These are phyloP conservation scores for Trichosanthes cucumerina DNA, from an alignment of 306 rosid species.

Conservation along the genomic window DNA sequence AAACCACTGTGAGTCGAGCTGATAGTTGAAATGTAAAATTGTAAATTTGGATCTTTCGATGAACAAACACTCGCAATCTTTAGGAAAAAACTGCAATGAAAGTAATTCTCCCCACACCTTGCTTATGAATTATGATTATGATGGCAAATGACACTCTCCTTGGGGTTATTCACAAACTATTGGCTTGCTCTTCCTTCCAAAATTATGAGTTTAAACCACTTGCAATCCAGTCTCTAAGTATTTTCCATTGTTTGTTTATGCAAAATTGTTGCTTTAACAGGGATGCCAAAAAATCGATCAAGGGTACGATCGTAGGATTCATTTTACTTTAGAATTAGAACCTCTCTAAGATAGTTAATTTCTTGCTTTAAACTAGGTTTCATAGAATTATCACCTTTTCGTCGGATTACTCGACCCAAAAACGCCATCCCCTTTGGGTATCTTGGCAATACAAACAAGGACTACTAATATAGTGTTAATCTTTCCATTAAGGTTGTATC, in stretches of 20 bases:
- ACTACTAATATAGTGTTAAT: not conserved
- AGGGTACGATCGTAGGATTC: not conserved
- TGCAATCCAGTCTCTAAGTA: not conserved
- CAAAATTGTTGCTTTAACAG: not conserved
- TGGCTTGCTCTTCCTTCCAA: too few relatives aligned
- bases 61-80: not conserved
- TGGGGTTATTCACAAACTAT: too few relatives aligned
- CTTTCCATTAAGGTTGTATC: not conserved
- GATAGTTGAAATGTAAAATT: not conserved
- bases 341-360: not conserved
- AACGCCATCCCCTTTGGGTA: not conserved
- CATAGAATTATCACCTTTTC: not conserved
- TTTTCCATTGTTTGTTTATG: not conserved
- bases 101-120: not conserved
- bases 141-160: too few relatives aligned
- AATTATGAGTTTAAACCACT: not conserved
- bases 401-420: not conserved
- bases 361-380: not conserved
- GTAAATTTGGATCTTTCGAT: not conserved
- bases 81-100: not conserved
- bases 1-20: not conserved
- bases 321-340: not conserved
- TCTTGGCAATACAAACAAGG: not conserved
- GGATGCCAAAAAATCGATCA: not conserved
- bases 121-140: too few relatives aligned